phyloP scores from a whole-genome alignment of 1,284 basidiomycete species.

The Peniophora sp. region DNA sequence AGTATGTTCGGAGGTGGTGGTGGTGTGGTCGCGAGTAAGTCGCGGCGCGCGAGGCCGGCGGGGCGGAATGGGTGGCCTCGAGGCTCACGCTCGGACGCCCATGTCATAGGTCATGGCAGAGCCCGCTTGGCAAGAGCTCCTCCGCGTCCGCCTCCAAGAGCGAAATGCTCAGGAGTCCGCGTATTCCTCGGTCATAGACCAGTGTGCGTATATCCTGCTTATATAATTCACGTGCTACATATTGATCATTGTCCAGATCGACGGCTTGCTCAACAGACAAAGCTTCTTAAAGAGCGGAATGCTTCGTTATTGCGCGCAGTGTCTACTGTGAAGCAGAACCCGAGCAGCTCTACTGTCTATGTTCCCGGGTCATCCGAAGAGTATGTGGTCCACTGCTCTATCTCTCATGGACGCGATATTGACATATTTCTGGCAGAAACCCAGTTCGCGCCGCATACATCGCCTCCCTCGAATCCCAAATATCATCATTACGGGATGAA shows the following conservation, averaged over 20 bases:
- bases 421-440: slow-evolving; percentile 38
- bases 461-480: slow-evolving; percentile 86
- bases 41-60: background rate
- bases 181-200: slow-evolving; percentile 80
- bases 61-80: background rate
- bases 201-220: slow-evolving; percentile 51
- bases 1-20: slow-evolving; percentile 5
- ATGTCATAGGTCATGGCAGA: slow-evolving; percentile 50
- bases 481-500: slow-evolving; percentile 85
- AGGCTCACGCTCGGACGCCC: slow-evolving; percentile 7
- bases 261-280: slow-evolving; percentile 82
- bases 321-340: slow-evolving; percentile 57
- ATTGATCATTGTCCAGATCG: slow-evolving; percentile 49
- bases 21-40: slow-evolving; percentile 1
- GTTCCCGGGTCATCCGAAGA: slow-evolving; percentile 66
- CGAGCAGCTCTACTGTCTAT: slow-evolving; percentile 54
- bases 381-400: slow-evolving; percentile 31
- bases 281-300: slow-evolving; percentile 85
- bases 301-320: slow-evolving; percentile 75
- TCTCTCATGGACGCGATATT: slow-evolving; percentile 13
- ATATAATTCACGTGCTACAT: slow-evolving; percentile 13
- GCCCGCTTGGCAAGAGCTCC: slow-evolving; percentile 73
- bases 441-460: slow-evolving; percentile 84
- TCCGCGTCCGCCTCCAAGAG: slow-evolving; percentile 71
- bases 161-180: slow-evolving; percentile 68